These are phyloP conservation scores for Coprinellus micaceus DNA, from an alignment of 768 basidiomycete genomes.

Conservation along the genomic window DNA sequence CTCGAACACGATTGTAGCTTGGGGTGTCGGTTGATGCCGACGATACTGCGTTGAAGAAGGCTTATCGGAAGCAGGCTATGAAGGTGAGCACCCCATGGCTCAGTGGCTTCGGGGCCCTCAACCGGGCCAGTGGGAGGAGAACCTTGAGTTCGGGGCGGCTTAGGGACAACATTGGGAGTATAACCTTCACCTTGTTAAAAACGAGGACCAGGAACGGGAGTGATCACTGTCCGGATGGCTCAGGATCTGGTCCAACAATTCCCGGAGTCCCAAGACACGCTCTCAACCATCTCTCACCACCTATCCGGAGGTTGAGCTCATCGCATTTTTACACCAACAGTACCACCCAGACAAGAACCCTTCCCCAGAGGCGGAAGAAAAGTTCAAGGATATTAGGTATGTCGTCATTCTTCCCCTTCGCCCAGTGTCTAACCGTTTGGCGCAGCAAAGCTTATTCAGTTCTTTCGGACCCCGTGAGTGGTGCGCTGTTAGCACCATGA, in stretches of 20 bases:
- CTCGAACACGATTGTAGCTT: slow-evolving; percentile 42
- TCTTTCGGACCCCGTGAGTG: slow-evolving; percentile 72
- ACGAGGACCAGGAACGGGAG: too few relatives aligned
- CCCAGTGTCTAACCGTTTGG: slow-evolving; percentile 4
- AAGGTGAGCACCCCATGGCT: slow-evolving; percentile 49
- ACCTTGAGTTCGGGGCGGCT: too few relatives aligned
- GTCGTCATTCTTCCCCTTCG: slow-evolving; percentile 9
- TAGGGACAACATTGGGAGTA: too few relatives aligned
- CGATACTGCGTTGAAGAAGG: slow-evolving; percentile 87
- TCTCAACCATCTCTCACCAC: too few relatives aligned
- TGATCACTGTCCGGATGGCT: too few relatives aligned
- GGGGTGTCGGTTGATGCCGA: slow-evolving; percentile 68
- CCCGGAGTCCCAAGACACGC: too few relatives aligned
- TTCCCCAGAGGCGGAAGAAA: slow-evolving; percentile 89
- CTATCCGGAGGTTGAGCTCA: too few relatives aligned
- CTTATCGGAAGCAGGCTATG: slow-evolving; percentile 92
- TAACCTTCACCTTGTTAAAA: too few relatives aligned
- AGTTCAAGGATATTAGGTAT: slow-evolving; percentile 94
- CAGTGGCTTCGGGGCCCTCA: too few relatives aligned
- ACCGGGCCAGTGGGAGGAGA: too few relatives aligned
- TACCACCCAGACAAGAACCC: slow-evolving; percentile 96
- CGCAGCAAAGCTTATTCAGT: slow-evolving; percentile 93
- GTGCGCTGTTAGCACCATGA: background rate
- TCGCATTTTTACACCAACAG: slow-evolving; percentile 33
- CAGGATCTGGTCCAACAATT: too few relatives aligned